Evolutionary conservation across 768 basidiomycete genomes (phyloP), one percentile per base, ranked within the genome.

Genomic region (Trametes cinnabarina): DNA sequence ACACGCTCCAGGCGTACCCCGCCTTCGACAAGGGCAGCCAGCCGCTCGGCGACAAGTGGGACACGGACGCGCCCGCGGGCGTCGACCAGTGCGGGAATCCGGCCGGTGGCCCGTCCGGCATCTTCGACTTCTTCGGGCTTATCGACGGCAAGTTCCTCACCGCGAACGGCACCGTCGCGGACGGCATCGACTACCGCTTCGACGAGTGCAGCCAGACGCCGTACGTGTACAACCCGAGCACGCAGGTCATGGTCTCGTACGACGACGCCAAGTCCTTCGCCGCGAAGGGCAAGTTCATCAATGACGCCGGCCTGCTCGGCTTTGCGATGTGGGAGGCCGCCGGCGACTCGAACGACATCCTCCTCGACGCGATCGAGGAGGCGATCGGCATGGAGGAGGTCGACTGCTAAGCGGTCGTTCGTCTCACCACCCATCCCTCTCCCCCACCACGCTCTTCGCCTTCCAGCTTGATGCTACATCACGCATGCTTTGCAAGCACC

Each of bases 111-210:
- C 55, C 54, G 30, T 77, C 79, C 25, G 88, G 87, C 11, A 70
- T 82, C 53, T 89, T 77, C 65, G 76, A 82, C 55, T 88, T 83
- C 69, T 82, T 83, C 77, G 86, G 81, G 3, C 68, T 90, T 63
- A 73, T 87, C 41, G 68, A 79, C 5, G 70, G 68, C 14, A 86
- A 85, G 3, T 86, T 82, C 71, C 70, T 91, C 49, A 76, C 76
- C 40, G 37, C 68, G 11, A 67, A 77, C 57, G 78, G 85, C 12
- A 70, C 70, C 22, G 69, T 78, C 17, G 79, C 80, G 14, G 56
- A 66, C 1, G 82, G 82, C 2, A 82, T 87, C 66, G 64, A 65
- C 5, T 81, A 81, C 66, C 61, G 63, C 30, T 68, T 64, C 57
- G 73, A 74, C 55, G 57, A 61, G 10, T 74, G 73, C 61, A 71